These are phyloP conservation scores for Stentor coeruleus DNA, from an alignment of 73 alveolate species.

Conservation along the genomic window DNA sequence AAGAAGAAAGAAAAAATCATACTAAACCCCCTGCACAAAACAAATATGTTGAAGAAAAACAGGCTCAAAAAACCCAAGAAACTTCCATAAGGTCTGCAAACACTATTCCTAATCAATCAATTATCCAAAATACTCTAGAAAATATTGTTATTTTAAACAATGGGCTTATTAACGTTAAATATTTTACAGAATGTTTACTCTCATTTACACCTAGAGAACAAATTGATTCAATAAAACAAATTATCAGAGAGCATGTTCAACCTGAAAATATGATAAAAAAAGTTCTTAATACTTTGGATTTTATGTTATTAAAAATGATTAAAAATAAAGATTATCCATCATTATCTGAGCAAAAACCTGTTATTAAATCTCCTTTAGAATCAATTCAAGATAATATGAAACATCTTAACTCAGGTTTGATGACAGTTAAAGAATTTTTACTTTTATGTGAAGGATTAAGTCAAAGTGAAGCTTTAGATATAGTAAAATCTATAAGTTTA, in stretches of 20 bases:
- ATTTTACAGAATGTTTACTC: neutral
- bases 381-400: neutral
- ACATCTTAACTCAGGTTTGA: neutral
- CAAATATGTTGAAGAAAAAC: no score
- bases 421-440: neutral
- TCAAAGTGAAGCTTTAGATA: neutral
- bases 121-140: no score
- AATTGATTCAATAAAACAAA: no score
- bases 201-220: neutral
- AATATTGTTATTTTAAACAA: neutral
- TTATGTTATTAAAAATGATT: no score
- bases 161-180: neutral
- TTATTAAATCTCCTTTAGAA: neutral
- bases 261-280: neutral
- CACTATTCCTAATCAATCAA: no score
- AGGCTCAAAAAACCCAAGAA: no score
- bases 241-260: neutral
- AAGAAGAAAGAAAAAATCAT: no score
- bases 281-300: neutral
- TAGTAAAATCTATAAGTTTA: neutral
- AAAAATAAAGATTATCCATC: neutral
- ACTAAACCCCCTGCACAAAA: no score
- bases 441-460: neutral
- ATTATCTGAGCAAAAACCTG: neutral
- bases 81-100: no score